A percentile compares a stretch with the other conserved stretches of the same genome.
These are phyloP conservation scores for Nicotiana sylvestris DNA, from an alignment of 257 asterid genomes.

Conservation along the genomic window DNA sequence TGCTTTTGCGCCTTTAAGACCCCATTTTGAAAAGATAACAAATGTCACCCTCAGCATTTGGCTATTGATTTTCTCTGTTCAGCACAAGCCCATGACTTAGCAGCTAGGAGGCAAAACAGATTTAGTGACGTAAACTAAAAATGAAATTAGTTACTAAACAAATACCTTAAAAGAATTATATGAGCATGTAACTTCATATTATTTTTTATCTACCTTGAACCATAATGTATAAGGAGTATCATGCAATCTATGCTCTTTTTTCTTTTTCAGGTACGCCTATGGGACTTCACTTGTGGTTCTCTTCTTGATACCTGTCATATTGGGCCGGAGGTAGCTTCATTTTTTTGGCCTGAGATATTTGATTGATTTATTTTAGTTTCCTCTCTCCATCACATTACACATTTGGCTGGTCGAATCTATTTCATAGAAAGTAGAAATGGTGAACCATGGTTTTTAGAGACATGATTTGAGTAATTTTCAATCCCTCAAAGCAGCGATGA, in stretches of 20 bases:
- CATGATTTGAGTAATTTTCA: not conserved
- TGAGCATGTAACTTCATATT: not conserved
- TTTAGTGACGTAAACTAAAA: not conserved
- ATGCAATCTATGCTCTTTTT: not conserved
- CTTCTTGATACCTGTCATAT: constrained; percentile 81
- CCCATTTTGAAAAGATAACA: not conserved
- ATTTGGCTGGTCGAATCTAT: not conserved
- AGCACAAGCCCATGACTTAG: not conserved
- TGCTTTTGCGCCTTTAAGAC: not conserved
- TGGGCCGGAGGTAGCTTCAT: constrained; percentile 52
- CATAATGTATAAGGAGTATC: not conserved
- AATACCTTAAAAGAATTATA: not conserved
- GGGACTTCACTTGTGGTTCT: constrained; percentile 77
- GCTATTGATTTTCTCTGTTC: not conserved
- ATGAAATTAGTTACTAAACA: not conserved
- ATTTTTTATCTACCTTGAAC: not conserved
- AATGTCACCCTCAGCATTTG: not conserved
- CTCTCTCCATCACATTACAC: not conserved
- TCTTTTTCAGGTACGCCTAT: constrained; percentile 72
- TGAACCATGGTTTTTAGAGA: not conserved
- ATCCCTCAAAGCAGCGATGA: not conserved
- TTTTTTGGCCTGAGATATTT: constrained; percentile 8
- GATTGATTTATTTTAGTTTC: constrained; percentile 7
- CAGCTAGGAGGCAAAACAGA: not conserved
- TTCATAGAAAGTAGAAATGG: not conserved